Percentiles rank a stretch among this genome's conserved stretches.
phyloP scores from a whole-genome alignment of 192 early-diverging fungal species.

The Coemansia umbellata region DNA sequence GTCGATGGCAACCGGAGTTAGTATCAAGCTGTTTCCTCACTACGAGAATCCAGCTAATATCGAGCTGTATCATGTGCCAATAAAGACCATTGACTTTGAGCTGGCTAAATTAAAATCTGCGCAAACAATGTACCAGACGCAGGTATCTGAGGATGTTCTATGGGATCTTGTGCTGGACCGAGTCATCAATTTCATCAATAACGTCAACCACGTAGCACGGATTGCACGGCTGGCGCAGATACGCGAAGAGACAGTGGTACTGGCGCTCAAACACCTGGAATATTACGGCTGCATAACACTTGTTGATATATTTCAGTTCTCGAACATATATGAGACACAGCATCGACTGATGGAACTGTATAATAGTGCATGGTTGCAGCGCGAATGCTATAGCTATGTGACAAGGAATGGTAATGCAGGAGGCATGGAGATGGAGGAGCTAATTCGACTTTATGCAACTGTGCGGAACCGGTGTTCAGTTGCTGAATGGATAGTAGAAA shows the following conservation, averaged over 20 bases:
- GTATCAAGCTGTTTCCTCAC: slow-evolving; percentile 48
- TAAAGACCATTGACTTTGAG: slow-evolving; percentile 37
- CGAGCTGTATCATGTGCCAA: slow-evolving; percentile 33
- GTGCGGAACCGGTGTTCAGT: slow-evolving; percentile 76
- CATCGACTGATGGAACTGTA: slow-evolving; percentile 53
- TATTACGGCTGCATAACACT: slow-evolving; percentile 90
- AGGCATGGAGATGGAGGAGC: slow-evolving; percentile 59
- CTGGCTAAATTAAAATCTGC: slow-evolving; percentile 28
- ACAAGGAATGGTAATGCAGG: slow-evolving; percentile 38
- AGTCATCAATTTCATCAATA: slow-evolving; percentile 80
- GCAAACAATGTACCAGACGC: slow-evolving; percentile 59
- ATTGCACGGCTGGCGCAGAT: slow-evolving; percentile 82
- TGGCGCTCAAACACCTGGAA: slow-evolving; percentile 86
- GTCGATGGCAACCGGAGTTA: slow-evolving; percentile 30
- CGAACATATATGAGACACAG: slow-evolving; percentile 73
- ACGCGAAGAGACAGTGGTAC: slow-evolving; percentile 64
- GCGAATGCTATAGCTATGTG: slow-evolving; percentile 77
- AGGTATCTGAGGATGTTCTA: slow-evolving; percentile 62
- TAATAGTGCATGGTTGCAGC: slow-evolving; percentile 58
- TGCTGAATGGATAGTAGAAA: slow-evolving; percentile 82
- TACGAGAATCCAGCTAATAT: slow-evolving; percentile 29
- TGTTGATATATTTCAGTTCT: slow-evolving; percentile 94
- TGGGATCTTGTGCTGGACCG: slow-evolving; percentile 90
- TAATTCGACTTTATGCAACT: slow-evolving; percentile 76
- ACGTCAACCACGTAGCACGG: slow-evolving; percentile 74